A percentile compares a stretch with the other conserved stretches of the same genome.
phyloP scores from a whole-genome alignment of 306 rosid genomes.

The Trifolium pratense region DNA sequence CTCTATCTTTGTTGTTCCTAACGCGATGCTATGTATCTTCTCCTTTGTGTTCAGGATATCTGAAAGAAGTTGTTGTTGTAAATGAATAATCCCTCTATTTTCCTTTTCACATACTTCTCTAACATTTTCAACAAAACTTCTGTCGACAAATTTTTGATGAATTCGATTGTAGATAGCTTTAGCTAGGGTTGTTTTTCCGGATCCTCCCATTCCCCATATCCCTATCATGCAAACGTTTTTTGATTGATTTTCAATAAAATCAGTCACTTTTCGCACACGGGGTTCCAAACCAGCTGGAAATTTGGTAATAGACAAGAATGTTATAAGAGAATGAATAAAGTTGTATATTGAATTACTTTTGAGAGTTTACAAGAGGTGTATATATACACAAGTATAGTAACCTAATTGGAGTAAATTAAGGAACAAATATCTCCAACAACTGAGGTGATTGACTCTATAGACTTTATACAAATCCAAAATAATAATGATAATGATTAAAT shows the following conservation, averaged over 20 bases:
- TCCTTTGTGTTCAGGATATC: neutral
- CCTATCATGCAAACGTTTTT: neutral
- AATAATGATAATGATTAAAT: no score
- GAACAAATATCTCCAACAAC: no score
- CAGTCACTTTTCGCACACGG: neutral
- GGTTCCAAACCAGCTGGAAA: slow-evolving; percentile 23
- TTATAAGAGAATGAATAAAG: no score
- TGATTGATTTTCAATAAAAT: neutral
- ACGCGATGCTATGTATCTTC: neutral
- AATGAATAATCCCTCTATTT: neutral
- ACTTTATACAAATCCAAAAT: no score
- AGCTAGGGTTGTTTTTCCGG: neutral
- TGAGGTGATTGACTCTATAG: no score
- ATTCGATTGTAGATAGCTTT: slow-evolving; percentile 39
- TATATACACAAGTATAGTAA: no score
- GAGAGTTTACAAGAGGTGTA: no score
- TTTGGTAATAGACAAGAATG: neutral
- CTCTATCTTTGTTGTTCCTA: neutral
- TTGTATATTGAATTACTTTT: no score
- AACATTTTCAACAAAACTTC: neutral
- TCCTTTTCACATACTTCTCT: neutral
- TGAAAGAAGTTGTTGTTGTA: slow-evolving; percentile 30
- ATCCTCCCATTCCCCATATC: slow-evolving; percentile 39
- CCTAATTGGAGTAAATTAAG: no score
- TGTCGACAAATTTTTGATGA: neutral